Conservation (phyloP, 75 land plant species). For the Adiantum capillusveneris region DNA sequence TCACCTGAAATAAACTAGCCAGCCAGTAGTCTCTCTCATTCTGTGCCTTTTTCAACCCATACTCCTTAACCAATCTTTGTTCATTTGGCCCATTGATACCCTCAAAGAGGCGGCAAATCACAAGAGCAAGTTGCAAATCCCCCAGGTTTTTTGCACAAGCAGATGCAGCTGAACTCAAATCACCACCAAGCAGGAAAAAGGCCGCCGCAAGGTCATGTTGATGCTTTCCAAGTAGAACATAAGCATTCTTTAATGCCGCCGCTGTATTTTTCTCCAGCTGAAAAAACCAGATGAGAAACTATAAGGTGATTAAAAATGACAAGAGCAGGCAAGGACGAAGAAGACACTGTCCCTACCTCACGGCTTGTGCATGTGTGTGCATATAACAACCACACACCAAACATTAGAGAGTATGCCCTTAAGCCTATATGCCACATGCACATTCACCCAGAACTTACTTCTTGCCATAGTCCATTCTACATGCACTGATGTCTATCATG, state of each 20-base stretch:
- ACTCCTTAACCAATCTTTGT: slow-evolving; percentile 45
- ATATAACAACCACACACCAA: too few species aligned
- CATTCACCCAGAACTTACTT: too few species aligned
- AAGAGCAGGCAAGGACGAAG: too few species aligned
- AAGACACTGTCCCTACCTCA: too few species aligned
- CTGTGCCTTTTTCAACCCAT: slow-evolving; percentile 56
- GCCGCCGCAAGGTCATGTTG: slow-evolving; percentile 90
- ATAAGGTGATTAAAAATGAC: too few species aligned
- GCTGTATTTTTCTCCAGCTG: slow-evolving; percentile 94
- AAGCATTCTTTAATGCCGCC: slow-evolving; percentile 98
- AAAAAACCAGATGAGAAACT: not conserved
- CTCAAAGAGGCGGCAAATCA: slow-evolving; percentile 78
- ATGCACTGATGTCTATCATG: too few species aligned
- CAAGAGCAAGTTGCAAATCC: slow-evolving; percentile 92
- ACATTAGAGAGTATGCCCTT: too few species aligned
- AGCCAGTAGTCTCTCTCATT: slow-evolving; percentile 77
- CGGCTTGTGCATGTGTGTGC: too few species aligned
- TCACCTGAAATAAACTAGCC: slow-evolving; percentile 80
- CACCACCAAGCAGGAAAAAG: slow-evolving; percentile 92
- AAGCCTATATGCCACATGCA: too few species aligned
- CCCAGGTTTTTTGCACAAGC: slow-evolving; percentile 87
- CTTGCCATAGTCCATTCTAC: too few species aligned
- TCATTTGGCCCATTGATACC: slow-evolving; percentile 68
- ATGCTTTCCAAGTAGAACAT: slow-evolving; percentile 92
- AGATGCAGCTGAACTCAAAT: slow-evolving; percentile 69